Conservation (phyloP, 2,329 filamentous ascomycete species). For the Ophiocordyceps sinensis region DNA sequence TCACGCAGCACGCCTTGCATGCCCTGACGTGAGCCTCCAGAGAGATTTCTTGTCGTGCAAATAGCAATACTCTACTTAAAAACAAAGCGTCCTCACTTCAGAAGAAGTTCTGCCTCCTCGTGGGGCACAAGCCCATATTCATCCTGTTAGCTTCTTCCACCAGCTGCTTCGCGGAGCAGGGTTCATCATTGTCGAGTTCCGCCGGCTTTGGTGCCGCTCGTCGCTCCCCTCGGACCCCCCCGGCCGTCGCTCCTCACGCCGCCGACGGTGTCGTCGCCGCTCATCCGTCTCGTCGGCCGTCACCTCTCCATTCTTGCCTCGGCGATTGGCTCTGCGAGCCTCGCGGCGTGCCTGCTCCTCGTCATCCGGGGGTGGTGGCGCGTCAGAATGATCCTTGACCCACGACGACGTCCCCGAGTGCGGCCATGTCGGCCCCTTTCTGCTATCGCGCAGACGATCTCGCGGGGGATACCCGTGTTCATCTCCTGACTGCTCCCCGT, state of each 20-base stretch:
- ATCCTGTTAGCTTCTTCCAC: slow-evolving; percentile 42
- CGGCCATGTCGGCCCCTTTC: slow-evolving; percentile 34
- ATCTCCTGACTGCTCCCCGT: slow-evolving; percentile 25
- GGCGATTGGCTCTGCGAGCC: slow-evolving; percentile 29
- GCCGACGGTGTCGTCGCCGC: slow-evolving; percentile 23
- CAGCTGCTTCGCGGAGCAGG: slow-evolving; percentile 37
- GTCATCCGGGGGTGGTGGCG: slow-evolving; percentile 40
- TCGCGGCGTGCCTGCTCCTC: slow-evolving; percentile 37
- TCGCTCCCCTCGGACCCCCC: slow-evolving; percentile 27
- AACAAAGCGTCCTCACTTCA: neutral
- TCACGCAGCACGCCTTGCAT: no score
- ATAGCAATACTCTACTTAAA: no score
- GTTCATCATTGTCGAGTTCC: slow-evolving; percentile 28
- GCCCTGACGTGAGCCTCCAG: no score
- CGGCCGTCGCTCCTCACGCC: slow-evolving; percentile 24
- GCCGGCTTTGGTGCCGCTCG: slow-evolving; percentile 26
- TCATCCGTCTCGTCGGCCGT: slow-evolving; percentile 29
- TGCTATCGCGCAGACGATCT: slow-evolving; percentile 20
- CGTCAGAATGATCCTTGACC: slow-evolving; percentile 51
- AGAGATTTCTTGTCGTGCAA: no score
- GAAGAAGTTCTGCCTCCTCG: neutral
- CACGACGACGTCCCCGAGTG: slow-evolving; percentile 50
- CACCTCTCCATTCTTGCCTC: slow-evolving; percentile 26
- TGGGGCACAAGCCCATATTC: slow-evolving; percentile 1
- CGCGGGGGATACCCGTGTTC: slow-evolving; percentile 29